Evolutionary conservation across 345 rosid genomes (phyloP).

Genomic region (Camelina neglecta): DNA sequence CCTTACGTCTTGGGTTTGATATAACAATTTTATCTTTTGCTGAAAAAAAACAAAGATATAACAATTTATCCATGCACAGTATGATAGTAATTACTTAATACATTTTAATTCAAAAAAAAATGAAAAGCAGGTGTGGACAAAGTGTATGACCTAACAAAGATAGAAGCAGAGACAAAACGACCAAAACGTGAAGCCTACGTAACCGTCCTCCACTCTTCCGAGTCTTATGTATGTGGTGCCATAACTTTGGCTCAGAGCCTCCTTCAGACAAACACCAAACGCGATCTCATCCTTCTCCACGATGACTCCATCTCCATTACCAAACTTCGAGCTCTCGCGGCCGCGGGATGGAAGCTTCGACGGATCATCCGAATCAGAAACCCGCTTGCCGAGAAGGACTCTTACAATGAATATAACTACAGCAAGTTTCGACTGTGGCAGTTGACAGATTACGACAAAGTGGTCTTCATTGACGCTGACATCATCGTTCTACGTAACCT

Average conservation of each 20-base stretch:
- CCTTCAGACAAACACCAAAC: slow-evolving; percentile 72
- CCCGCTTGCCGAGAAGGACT: slow-evolving; percentile 63
- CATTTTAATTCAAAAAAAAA: not conserved
- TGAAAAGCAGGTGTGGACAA: slow-evolving; percentile 59
- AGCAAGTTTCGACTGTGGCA: slow-evolving; percentile 94
- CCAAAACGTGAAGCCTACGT: slow-evolving; percentile 82
- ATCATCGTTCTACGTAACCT: slow-evolving; percentile 77
- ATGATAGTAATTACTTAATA: too few species aligned
- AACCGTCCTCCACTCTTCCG: slow-evolving; percentile 90
- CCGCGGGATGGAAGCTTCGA: slow-evolving; percentile 83
- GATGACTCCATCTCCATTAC: slow-evolving; percentile 72
- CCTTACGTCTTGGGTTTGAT: not conserved
- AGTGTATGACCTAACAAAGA: slow-evolving; percentile 62
- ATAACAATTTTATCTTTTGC: not conserved
- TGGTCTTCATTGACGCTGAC: slow-evolving; percentile 89
- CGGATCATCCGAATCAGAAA: slow-evolving; percentile 75
- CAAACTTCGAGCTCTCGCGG: slow-evolving; percentile 65
- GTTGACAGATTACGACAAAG: slow-evolving; percentile 81
- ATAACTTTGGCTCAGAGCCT: slow-evolving; percentile 87
- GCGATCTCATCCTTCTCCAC: slow-evolving; percentile 81
- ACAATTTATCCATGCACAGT: too few species aligned
- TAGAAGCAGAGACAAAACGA: slow-evolving; percentile 52
- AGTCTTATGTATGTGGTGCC: slow-evolving; percentile 90
- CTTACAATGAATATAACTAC: slow-evolving; percentile 92
- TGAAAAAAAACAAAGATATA: too few species aligned